Conservation (phyloP, 176 grass and related monocot species). For the Carex myosuroides region DNA sequence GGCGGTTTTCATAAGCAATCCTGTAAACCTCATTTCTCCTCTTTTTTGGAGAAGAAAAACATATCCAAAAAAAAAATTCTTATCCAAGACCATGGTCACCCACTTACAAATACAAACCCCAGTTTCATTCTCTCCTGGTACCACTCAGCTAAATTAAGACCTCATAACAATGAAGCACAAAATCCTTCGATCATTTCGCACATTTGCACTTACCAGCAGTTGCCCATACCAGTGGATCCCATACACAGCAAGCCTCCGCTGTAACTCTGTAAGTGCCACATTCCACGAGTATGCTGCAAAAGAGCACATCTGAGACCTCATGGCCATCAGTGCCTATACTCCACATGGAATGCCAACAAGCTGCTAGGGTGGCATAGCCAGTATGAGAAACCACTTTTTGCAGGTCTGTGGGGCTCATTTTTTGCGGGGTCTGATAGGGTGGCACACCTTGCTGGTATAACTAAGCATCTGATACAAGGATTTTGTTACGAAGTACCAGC, state of each 20-base stretch:
- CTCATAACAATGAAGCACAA: slow-evolving; percentile 6
- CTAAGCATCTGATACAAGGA: neutral
- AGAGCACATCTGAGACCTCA: slow-evolving; percentile 37
- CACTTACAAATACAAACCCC: neutral
- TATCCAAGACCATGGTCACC: neutral
- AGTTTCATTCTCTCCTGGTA: neutral
- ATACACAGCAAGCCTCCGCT: slow-evolving; percentile 26
- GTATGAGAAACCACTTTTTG: slow-evolving; percentile 17
- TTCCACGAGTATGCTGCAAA: slow-evolving; percentile 30
- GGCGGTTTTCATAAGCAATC: neutral
- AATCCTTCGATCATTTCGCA: neutral
- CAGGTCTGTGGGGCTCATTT: no score
- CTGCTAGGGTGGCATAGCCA: slow-evolving; percentile 5
- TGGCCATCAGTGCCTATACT: neutral
- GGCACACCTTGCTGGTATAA: neutral
- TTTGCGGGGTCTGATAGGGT: neutral
- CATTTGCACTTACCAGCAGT: neutral
- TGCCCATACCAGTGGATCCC: neutral
- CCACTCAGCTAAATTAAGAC: neutral
- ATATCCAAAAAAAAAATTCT: neutral
- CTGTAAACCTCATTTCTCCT: neutral
- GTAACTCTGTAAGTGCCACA: slow-evolving; percentile 42
- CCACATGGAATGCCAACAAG: slow-evolving; percentile 20
- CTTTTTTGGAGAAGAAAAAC: neutral
- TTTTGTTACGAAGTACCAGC: neutral